phyloP scores from a whole-genome alignment of 1,139 yeast genomes.

The Suhomyces panamericanus region DNA sequence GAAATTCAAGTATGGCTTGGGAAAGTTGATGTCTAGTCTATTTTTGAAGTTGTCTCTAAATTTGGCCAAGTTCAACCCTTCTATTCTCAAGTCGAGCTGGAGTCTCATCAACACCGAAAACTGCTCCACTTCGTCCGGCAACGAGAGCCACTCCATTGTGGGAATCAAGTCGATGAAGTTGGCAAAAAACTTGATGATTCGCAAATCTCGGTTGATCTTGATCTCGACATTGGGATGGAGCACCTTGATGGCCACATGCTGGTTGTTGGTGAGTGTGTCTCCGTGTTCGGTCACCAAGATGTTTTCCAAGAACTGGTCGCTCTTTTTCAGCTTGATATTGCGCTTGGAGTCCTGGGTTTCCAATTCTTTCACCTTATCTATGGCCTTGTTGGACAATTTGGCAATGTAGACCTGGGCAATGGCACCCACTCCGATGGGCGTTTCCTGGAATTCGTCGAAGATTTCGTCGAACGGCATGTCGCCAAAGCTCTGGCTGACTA shows the following conservation, averaged over 20 bases:
- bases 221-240: constrained; percentile 82
- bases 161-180: constrained; percentile 67
- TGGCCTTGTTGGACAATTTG: constrained; percentile 51
- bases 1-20: constrained; percentile 67
- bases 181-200: constrained; percentile 83
- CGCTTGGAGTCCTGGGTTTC: constrained; percentile 22
- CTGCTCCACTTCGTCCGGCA: constrained; percentile 92
- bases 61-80: constrained; percentile 73
- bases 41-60: constrained; percentile 64
- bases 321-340: constrained; percentile 7
- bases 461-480: constrained; percentile 67
- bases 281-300: constrained; percentile 43
- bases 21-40: constrained; percentile 71
- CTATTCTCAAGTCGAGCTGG: constrained; percentile 87
- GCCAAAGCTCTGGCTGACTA: constrained; percentile 61
- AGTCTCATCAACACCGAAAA: constrained; percentile 82
- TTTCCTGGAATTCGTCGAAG: constrained; percentile 73
- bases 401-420: constrained; percentile 94
- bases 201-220: constrained; percentile 75
- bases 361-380: constrained; percentile 34
- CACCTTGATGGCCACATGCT: constrained; percentile 85
- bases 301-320: constrained; percentile 32
- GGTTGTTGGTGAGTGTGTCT: constrained; percentile 40
- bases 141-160: constrained; percentile 95
- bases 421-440: constrained; percentile 93